Evolutionary conservation across 228 moss, liverwort and hornwort genomes (phyloP).

Genomic region (Sphagnum fallax): DNA sequence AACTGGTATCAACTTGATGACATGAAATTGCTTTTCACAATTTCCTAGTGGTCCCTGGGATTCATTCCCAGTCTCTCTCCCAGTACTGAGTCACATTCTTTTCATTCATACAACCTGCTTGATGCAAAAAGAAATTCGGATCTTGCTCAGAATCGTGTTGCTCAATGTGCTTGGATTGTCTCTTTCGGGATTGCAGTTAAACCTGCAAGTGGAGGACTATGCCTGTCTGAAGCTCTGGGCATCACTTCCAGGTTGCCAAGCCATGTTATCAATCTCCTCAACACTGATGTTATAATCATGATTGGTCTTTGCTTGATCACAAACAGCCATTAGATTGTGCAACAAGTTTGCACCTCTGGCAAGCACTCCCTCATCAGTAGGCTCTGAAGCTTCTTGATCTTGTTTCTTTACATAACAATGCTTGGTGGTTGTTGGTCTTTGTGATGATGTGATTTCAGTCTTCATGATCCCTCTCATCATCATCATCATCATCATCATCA

Average conservation of each 20-base stretch:
- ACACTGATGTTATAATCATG: constrained; percentile 15
- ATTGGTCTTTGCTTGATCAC: not conserved
- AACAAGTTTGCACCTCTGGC: constrained; percentile 20
- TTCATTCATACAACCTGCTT: too few species aligned
- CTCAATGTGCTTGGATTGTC: too few species aligned
- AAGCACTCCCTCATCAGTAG: constrained; percentile 49
- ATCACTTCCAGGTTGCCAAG: constrained; percentile 59
- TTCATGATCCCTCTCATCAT: constrained; percentile 2
- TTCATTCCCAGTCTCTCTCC: too few species aligned
- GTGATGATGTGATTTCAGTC: too few species aligned
- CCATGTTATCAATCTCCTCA: constrained; percentile 11
- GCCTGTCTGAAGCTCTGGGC: constrained; percentile 28
- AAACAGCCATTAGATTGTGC: not conserved
- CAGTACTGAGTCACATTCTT: too few species aligned
- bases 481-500: constrained; percentile 12
- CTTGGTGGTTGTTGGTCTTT: too few species aligned
- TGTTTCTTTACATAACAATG: too few species aligned
- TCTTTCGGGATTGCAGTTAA: constrained; percentile 24
- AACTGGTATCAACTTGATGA: too few species aligned
- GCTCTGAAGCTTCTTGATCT: constrained; percentile 23
- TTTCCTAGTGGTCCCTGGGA: too few species aligned
- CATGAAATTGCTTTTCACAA: too few species aligned
- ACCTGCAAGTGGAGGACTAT: constrained; percentile 17
- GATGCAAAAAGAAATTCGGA: too few species aligned
- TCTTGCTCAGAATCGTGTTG: too few species aligned